Conservation (phyloP, 2,329 filamentous ascomycete species). For the Ceratocystis diversiconidia region DNA sequence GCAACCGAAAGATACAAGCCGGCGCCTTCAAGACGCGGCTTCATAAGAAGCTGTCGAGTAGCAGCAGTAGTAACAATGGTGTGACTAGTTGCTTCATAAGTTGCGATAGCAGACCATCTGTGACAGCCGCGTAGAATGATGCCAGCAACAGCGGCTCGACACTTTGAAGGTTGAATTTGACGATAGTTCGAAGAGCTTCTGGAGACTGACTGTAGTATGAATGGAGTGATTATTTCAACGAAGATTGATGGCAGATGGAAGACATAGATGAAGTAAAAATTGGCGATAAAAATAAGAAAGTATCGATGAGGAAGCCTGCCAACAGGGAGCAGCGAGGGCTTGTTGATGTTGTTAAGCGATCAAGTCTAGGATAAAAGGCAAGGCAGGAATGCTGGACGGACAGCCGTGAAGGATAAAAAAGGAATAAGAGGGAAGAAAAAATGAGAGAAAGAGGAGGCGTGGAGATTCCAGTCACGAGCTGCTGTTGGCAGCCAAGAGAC, state of each 20-base stretch:
- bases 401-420: no score
- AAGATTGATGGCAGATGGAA: neutral
- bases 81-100: neutral
- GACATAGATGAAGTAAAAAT: neutral
- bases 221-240: neutral
- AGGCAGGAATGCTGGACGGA: no score
- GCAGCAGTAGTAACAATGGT: neutral
- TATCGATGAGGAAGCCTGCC: no score
- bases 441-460: no score
- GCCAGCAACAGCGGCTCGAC: neutral
- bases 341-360: no score
- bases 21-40: constrained; percentile 34
- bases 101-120: neutral
- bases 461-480: no score
- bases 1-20: constrained; percentile 23
- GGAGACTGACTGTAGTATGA: neutral
- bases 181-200: neutral
- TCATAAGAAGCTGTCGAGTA: neutral
- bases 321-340: no score
- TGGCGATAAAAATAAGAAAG: no score
- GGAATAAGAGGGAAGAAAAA: no score
- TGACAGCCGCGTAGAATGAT: neutral
- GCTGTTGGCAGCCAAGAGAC: no score
- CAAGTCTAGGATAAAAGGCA: no score
- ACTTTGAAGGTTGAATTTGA: neutral